Percentiles rank a stretch among this genome's conserved stretches.
These are phyloP conservation scores for Chlorencoelia australis DNA, from an alignment of 2,329 filamentous ascomycete genomes.

Conservation along the genomic window DNA sequence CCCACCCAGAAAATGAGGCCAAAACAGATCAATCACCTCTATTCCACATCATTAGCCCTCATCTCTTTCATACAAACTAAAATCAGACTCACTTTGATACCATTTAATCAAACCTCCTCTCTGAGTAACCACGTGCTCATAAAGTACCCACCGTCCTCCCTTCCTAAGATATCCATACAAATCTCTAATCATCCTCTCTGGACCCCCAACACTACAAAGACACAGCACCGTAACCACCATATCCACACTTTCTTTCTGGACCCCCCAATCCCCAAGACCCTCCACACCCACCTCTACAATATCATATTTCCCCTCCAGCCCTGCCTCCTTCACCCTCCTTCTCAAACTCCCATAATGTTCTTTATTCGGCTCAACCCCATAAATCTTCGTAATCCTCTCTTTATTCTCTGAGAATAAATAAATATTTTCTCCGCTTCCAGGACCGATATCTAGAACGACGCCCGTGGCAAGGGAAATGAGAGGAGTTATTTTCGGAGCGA, in stretches of 20 bases:
- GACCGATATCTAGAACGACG: constrained; percentile 44
- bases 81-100: constrained; percentile 21
- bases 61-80: too few relatives aligned
- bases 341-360: constrained; percentile 40
- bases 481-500: constrained; percentile 37
- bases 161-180: constrained; percentile 20
- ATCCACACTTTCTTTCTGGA: constrained; percentile 34
- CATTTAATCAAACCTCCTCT: constrained; percentile 11
- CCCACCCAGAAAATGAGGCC: constrained; percentile 22
- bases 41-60: constrained; percentile 5
- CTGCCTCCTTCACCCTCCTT: constrained; percentile 38
- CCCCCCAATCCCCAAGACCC: constrained; percentile 34
- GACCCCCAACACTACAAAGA: constrained; percentile 19
- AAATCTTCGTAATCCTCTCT: constrained; percentile 35
- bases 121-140: constrained; percentile 22
- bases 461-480: constrained; percentile 15
- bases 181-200: constrained; percentile 18
- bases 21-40: constrained; percentile 19
- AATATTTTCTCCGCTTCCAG: constrained; percentile 51
- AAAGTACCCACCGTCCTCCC: constrained; percentile 22
- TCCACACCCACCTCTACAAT: constrained; percentile 54
- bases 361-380: constrained; percentile 54
- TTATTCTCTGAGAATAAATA: constrained; percentile 33
- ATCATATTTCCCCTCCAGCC: constrained; percentile 47
- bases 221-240: constrained; percentile 22